phyloP scores from a whole-genome alignment of 1,139 yeast genomes.

The Arxiozyma slooffiae region DNA sequence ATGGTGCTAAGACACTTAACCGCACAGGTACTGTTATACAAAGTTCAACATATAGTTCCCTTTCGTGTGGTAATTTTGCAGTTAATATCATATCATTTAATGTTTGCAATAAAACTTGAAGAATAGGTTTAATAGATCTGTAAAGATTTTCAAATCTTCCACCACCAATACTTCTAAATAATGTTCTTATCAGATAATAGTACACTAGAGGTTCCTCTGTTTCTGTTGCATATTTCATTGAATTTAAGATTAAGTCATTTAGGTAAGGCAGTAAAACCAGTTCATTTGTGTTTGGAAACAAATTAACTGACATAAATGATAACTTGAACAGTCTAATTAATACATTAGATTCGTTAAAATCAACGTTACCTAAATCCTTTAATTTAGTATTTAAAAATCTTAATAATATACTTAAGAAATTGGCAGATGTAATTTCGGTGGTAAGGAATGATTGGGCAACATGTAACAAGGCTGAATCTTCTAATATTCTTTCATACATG shows the following conservation, averaged over 20 bases:
- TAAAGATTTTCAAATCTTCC: conserved; percentile 88
- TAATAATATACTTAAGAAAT: conserved; percentile 79
- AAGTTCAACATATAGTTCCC: conserved; percentile 87
- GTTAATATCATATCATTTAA: conserved; percentile 73
- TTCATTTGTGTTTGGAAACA: conserved; percentile 84
- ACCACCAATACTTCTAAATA: conserved; percentile 92
- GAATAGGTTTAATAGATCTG: conserved; percentile 82
- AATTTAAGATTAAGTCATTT: conserved; percentile 69
- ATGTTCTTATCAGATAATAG: conserved; percentile 75
- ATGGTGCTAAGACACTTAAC: conserved; percentile 86
- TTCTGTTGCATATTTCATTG: conserved; percentile 71
- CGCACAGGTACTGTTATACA: conserved; percentile 95
- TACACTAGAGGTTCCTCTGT: conserved; percentile 88
- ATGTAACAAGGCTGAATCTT: conserved; percentile 79
- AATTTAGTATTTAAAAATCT: conserved; percentile 66
- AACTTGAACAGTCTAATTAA: conserved; percentile 78
- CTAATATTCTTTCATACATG: conserved; percentile 68
- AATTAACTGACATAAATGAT: conserved; percentile 90
- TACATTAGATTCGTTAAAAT: conserved; percentile 68
- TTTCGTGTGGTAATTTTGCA: conserved; percentile 79
- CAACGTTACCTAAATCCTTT: conserved; percentile 71
- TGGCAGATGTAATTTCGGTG: conserved; percentile 85
- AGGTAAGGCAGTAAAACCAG: conserved; percentile 79
- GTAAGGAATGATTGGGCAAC: conserved; percentile 91
- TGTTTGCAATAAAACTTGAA: conserved; percentile 78